A percentile compares a stretch with the other conserved stretches of the same genome.
Evolutionary conservation across 2,329 filamentous ascomycete species (phyloP).

Genomic region (Cyphellophora europaea): DNA sequence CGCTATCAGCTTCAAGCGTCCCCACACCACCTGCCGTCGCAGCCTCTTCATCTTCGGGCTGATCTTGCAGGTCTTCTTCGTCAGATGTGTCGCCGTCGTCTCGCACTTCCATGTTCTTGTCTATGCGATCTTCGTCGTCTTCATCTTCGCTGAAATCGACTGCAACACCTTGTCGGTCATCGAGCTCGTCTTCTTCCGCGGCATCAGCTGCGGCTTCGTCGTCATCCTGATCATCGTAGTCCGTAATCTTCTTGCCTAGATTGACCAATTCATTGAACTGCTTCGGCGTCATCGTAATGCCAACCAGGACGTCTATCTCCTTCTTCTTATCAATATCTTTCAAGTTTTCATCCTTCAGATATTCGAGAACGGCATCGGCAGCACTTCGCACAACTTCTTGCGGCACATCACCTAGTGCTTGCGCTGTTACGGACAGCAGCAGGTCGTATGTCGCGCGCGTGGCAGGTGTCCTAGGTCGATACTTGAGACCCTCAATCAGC

Average conservation of each 20-base stretch:
- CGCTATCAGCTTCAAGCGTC: slow-evolving; percentile 30
- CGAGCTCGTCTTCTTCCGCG: slow-evolving; percentile 65
- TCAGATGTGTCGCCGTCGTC: slow-evolving; percentile 69
- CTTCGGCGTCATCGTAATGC: slow-evolving; percentile 70
- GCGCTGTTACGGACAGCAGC: slow-evolving; percentile 82
- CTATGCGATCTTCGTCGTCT: slow-evolving; percentile 74
- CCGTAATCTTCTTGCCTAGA: slow-evolving; percentile 95
- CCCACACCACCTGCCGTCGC: slow-evolving; percentile 39
- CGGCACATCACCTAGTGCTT: slow-evolving; percentile 82
- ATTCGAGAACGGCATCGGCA: slow-evolving; percentile 83
- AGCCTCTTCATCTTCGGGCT: slow-evolving; percentile 40
- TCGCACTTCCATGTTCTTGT: slow-evolving; percentile 72
- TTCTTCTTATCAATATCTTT: slow-evolving; percentile 99
- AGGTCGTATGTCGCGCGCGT: slow-evolving; percentile 91
- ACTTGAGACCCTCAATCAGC: slow-evolving; percentile 81
- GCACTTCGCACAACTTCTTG: slow-evolving; percentile 88
- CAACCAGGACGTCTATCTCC: slow-evolving; percentile 87
- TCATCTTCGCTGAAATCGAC: slow-evolving; percentile 92
- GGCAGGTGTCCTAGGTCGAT: slow-evolving; percentile 81
- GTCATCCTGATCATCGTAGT: slow-evolving; percentile 94
- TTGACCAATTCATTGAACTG: slow-evolving; percentile 97
- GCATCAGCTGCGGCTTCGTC: slow-evolving; percentile 69
- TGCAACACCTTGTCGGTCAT: slow-evolving; percentile 91
- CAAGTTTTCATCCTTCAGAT: slow-evolving; percentile 85
- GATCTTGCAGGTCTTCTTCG: slow-evolving; percentile 58